Percentiles rank a stretch among this genome's conserved stretches.
Evolutionary conservation across 164 flowering plant species (phyloP).

Genomic region (Kingdonia uniflora): DNA sequence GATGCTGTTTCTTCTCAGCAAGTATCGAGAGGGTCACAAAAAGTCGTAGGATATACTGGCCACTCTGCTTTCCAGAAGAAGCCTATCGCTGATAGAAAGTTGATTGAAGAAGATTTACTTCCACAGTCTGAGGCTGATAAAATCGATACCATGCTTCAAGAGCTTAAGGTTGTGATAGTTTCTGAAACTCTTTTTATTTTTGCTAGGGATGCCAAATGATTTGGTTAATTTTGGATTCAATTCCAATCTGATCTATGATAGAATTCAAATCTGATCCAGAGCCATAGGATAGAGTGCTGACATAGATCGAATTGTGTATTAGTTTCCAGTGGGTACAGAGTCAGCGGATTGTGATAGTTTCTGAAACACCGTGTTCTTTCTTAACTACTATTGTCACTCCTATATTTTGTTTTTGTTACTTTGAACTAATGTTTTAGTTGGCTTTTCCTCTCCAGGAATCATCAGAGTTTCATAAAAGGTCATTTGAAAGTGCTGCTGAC

Average conservation of each 20-base stretch:
- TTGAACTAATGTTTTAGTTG: conserved; percentile 2
- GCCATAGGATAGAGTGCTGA: too few relatives aligned
- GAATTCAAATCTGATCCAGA: too few relatives aligned
- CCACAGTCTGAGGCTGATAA: conserved; percentile 92
- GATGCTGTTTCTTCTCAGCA: conserved; percentile 35
- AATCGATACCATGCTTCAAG: conserved; percentile 76
- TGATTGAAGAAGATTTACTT: conserved; percentile 62
- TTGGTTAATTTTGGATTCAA: too few relatives aligned
- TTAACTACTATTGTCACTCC: conserved; percentile 4
- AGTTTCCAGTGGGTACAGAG: too few relatives aligned
- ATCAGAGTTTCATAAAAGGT: conserved; percentile 91
- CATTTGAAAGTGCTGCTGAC: conserved; percentile 78
- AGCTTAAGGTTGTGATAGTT: conserved; percentile 50
- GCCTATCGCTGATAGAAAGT: conserved; percentile 20
- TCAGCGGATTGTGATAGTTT: too few relatives aligned
- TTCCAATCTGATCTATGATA: too few relatives aligned
- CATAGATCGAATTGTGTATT: too few relatives aligned
- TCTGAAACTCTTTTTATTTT: neutral
- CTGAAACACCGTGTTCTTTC: neutral
- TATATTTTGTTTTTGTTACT: neutral
- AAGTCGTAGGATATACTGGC: conserved; percentile 36
- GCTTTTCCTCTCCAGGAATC: conserved; percentile 48
- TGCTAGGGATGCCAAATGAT: neutral
- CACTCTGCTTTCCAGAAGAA: conserved; percentile 41
- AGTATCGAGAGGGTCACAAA: conserved; percentile 36